phyloP scores from a whole-genome alignment of 2,329 filamentous ascomycete species.

The Cladosporium sphaerospermum region DNA sequence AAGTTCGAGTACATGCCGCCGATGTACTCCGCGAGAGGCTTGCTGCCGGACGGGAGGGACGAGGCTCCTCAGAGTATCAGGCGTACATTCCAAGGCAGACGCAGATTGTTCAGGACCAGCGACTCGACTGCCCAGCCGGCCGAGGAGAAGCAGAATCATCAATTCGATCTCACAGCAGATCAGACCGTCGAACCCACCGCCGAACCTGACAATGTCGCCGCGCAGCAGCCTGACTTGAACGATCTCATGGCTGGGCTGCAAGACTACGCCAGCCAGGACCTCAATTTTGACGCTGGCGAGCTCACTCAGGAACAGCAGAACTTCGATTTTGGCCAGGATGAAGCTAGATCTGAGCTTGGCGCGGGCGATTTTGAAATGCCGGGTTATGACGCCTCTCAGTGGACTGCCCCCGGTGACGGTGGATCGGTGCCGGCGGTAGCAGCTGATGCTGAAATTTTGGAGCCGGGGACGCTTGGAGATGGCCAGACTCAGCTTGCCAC shows the following conservation, averaged over 20 bases:
- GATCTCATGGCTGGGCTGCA: neutral
- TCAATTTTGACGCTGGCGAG: neutral
- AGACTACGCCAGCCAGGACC: neutral
- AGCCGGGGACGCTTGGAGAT: neutral
- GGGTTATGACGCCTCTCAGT: too few species aligned
- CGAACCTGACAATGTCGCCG: neutral
- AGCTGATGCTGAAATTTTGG: too few species aligned
- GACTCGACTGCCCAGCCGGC: too few species aligned
- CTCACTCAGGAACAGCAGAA: neutral
- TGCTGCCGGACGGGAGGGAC: constrained; percentile 11
- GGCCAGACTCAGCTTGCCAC: constrained; percentile 11
- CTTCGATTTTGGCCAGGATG: neutral
- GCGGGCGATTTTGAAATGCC: too few species aligned
- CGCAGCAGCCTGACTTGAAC: neutral
- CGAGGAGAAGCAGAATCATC: too few species aligned
- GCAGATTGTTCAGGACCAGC: too few species aligned
- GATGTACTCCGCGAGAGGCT: constrained; percentile 15
- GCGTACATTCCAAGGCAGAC: neutral
- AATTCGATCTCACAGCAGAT: neutral
- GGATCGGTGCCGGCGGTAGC: too few species aligned
- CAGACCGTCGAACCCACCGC: neutral
- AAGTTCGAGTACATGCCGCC: constrained; percentile 17
- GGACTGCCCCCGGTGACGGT: too few species aligned
- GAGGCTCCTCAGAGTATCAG: neutral
- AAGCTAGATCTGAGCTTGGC: neutral